phyloP scores from a whole-genome alignment of 495 filamentous ascomycete species.

The Trichoderma virens region DNA sequence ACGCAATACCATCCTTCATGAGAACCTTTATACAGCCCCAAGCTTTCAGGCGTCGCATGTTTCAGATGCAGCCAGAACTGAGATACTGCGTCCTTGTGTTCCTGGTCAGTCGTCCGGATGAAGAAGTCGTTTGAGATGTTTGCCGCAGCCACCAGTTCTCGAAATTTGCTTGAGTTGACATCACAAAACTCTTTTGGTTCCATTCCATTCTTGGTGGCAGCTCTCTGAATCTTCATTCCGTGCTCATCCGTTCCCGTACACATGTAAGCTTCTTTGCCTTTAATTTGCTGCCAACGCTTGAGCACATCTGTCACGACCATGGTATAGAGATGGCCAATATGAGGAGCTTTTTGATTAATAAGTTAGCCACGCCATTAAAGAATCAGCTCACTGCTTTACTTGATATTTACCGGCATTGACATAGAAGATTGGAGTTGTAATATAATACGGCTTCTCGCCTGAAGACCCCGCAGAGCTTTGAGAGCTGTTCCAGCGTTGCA shows the following conservation, averaged over 20 bases:
- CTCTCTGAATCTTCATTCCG: conserved; percentile 94
- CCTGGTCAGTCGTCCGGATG: conserved; percentile 78
- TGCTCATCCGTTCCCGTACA: conserved; percentile 97
- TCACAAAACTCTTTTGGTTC: conserved; percentile 50
- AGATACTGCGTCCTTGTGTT: conserved; percentile 78
- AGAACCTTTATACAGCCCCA: conserved; percentile 74
- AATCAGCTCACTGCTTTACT: conserved; percentile 16
- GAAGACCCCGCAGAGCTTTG: conserved; percentile 2
- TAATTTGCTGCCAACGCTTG: conserved; percentile 83
- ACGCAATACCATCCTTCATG: conserved; percentile 97
- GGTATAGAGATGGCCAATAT: conserved; percentile 91
- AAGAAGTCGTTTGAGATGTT: conserved; percentile 72
- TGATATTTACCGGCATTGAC: conserved; percentile 79
- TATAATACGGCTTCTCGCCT: conserved; percentile 77
- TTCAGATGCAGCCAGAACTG: conserved; percentile 80
- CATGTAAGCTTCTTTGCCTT: conserved; percentile 60
- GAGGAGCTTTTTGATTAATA: conserved; percentile 55
- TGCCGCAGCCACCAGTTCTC: conserved; percentile 60
- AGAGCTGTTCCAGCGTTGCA: not conserved
- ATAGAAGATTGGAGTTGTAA: conserved; percentile 97
- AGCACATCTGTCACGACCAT: conserved; percentile 86
- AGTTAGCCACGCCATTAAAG: not conserved
- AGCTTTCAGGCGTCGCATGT: conserved; percentile 40
- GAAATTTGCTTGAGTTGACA: conserved; percentile 53
- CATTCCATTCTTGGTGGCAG: conserved; percentile 54